phyloP scores from a whole-genome alignment of 208 protist species.

The Angomonas desouzai region DNA sequence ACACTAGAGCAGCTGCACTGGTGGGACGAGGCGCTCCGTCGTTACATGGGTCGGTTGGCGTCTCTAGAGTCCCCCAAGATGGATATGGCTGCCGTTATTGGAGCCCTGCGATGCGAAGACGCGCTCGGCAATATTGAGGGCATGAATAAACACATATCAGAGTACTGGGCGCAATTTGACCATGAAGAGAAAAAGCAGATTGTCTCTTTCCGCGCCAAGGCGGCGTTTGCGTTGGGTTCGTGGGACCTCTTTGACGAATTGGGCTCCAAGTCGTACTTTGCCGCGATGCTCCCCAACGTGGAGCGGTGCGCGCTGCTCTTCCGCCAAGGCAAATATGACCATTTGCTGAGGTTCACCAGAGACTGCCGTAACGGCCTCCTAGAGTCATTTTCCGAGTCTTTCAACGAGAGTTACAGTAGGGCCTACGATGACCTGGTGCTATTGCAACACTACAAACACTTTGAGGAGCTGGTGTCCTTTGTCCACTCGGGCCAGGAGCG shows the following conservation, averaged over 20 bases:
- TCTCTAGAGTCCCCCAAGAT: conserved; percentile 31
- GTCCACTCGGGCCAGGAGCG: conserved; percentile 68
- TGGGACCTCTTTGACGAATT: conserved; percentile 82
- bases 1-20: conserved; percentile 87
- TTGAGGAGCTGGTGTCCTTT: conserved; percentile 98
- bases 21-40: conserved; percentile 76
- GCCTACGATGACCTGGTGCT: conserved; percentile 94
- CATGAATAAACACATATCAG: conserved; percentile 51
- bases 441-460: conserved; percentile 97
- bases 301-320: conserved; percentile 79
- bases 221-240: conserved; percentile 65
- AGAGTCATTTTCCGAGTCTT: conserved; percentile 72
- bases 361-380: conserved; percentile 57
- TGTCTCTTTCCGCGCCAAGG: conserved; percentile 72
- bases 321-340: conserved; percentile 42
- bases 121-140: conserved; percentile 62
- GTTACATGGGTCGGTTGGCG: conserved; percentile 62
- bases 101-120: conserved; percentile 76
- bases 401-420: conserved; percentile 85
- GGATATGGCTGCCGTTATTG: conserved; percentile 60
- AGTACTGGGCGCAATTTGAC: conserved; percentile 59
- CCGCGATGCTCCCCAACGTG: conserved; percentile 54
- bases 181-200: conserved; percentile 48
- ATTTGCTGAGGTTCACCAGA: conserved; percentile 57
- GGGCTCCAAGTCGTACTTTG: conserved; percentile 30